phyloP scores from a whole-genome alignment of 2,329 filamentous ascomycete genomes.

The Colletotrichum viniferum region DNA sequence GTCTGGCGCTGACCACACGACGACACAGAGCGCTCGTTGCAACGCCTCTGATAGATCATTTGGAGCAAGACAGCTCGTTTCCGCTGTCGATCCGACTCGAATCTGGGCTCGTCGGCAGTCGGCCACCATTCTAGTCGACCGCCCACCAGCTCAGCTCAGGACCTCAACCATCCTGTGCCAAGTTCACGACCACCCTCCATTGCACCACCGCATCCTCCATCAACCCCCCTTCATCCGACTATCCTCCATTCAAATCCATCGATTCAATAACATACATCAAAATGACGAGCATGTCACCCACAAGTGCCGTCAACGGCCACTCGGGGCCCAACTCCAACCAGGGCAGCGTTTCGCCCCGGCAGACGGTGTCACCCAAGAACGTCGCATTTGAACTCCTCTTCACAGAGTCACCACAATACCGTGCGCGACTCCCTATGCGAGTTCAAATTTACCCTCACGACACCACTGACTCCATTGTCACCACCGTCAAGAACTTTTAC shows the following conservation, averaged over 20 bases:
- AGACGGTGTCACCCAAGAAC: slow-evolving; percentile 65
- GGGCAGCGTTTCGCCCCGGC: slow-evolving; percentile 52
- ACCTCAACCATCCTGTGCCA: slow-evolving; percentile 7
- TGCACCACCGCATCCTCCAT: slow-evolving; percentile 21
- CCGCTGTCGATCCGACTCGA: not conserved
- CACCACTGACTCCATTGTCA: slow-evolving; percentile 96
- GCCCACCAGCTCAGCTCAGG: slow-evolving; percentile 2
- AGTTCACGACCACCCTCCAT: slow-evolving; percentile 14
- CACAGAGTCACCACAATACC: slow-evolving; percentile 68
- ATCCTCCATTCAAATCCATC: slow-evolving; percentile 28
- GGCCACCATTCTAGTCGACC: slow-evolving; percentile 23
- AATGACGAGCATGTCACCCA: slow-evolving; percentile 55
- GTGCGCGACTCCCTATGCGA: slow-evolving; percentile 80
- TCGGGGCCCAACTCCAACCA: slow-evolving; percentile 42
- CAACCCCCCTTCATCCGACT: slow-evolving; percentile 24
- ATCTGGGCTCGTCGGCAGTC: slow-evolving; percentile 24
- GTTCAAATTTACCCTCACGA: slow-evolving; percentile 95
- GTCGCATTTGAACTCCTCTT: slow-evolving; percentile 81
- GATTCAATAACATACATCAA: slow-evolving; percentile 26
- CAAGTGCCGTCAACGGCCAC: slow-evolving; percentile 35
- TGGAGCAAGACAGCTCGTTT: not conserved
- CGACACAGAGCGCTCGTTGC: not conserved
- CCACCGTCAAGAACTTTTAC: slow-evolving; percentile 98
- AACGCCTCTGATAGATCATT: not conserved
- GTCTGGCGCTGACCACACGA: slow-evolving; percentile 19